phyloP scores from a whole-genome alignment of 495 filamentous ascomycete species.

The Aspergillus steynii region DNA sequence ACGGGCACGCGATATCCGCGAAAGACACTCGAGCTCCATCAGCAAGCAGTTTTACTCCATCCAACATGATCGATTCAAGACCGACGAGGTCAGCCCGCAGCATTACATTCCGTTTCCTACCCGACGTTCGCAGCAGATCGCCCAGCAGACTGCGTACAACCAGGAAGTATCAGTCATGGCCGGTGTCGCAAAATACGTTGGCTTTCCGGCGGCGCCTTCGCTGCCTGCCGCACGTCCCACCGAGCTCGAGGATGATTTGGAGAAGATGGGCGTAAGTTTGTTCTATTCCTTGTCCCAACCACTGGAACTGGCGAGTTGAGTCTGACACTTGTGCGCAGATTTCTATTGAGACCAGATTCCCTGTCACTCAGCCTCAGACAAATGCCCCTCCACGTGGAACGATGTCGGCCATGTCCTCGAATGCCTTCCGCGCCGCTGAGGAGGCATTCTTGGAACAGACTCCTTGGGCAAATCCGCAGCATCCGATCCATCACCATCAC shows the following conservation, averaged over 20 bases:
- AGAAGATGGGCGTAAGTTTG: constrained; percentile 82
- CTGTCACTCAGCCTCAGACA: constrained; percentile 25
- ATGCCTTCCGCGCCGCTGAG: constrained; percentile 58
- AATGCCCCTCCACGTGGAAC: constrained; percentile 28
- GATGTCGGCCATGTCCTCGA: constrained; percentile 42
- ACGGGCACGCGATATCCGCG: constrained; percentile 74
- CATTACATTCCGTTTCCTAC: constrained; percentile 73
- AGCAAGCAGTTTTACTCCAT: constrained; percentile 89
- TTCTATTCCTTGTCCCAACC: not conserved
- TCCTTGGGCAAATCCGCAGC: constrained; percentile 86
- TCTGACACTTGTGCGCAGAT: constrained; percentile 35
- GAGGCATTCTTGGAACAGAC: constrained; percentile 82
- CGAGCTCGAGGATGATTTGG: constrained; percentile 82
- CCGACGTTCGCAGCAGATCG: constrained; percentile 68
- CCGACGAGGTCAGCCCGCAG: constrained; percentile 78
- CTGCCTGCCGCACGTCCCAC: constrained; percentile 67
- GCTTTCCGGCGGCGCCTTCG: constrained; percentile 91
- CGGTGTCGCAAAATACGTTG: constrained; percentile 89
- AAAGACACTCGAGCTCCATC: constrained; percentile 72
- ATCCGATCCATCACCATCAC: constrained; percentile 63
- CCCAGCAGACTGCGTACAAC: constrained; percentile 84
- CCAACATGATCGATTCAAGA: constrained; percentile 83
- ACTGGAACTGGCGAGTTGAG: not conserved
- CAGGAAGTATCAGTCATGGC: constrained; percentile 88
- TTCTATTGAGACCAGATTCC: constrained; percentile 33